Base-by-base conservation (phyloP, 805 yeast genomes). In the Priceomyces medius region DNA sequence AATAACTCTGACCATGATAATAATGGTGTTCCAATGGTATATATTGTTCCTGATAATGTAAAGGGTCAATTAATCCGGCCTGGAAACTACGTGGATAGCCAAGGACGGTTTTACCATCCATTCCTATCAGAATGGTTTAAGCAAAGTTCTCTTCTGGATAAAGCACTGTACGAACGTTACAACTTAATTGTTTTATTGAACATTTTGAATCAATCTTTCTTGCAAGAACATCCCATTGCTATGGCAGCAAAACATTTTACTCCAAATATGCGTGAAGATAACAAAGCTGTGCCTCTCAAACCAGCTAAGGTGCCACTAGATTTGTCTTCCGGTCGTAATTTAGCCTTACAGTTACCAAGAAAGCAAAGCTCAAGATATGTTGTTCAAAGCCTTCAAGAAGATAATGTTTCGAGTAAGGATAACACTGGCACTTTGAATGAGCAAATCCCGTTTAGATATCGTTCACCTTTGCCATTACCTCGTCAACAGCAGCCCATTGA, bases 51-150 rank as follows among this genome's bases (percentile, higher is more conserved):
- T 2, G 73, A 80, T n/a, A 66, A 64, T 26, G 54, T 61, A 18
- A 57, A 55, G 10, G 68, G 70, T 63, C 56, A 69, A 26, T 49
- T 38, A 33, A 57, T 83, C 13, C 68, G 68, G 31, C 84, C 89
- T 0, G 83, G 84, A 19, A 81, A 79, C 48, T 70, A 76, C 50
- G 77, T 87, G 3, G 95, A 86, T 58, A 61, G 77, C 10, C 85
- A 74, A 59, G 97, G 97, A 1, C 63, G 66, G 35, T 73, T 88
- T 40, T 85, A 81, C 55, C 83, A 84, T 50, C 91, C 93, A 0
- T 74, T 72, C 41, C 58, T 85, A 32, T 60, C 81, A n/a, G 66
- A 63, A 20, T 86, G 95, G 95, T 53, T 41, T 32, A 46, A 45
- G 9, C 44, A 54, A 7, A 47, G 53, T 40, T 39, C 9, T 16